Base-by-base conservation (phyloP, 768 basidiomycete species). In the Pleurotus pulmonarius region DNA sequence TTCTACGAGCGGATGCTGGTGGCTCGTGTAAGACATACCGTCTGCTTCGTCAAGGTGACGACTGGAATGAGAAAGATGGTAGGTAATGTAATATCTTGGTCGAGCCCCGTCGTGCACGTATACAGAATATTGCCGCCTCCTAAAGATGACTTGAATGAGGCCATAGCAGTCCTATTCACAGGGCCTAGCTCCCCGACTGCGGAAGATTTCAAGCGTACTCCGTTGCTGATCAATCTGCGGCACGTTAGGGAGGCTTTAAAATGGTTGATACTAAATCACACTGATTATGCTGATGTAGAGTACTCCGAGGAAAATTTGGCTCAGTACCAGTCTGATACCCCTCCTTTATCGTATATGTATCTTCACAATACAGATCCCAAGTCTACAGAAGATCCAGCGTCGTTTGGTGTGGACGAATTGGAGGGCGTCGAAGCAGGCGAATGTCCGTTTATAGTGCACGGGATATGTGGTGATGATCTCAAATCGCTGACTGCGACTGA, bases 381-480 rank as follows among this genome's bases (percentile, higher is more conserved):
- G 3, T 13, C 4, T 3, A 41, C 13, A 13, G 40, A 41, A 13
- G 16, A 13, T 4, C 40, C 40, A 4, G 40, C 40, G 16, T 3
- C 9, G 16, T 41, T 41, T 41, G 40, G 9, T 18, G 9, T 9
- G 8, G 40, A 41, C 3, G 40, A 41, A 3, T 4, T 3, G 40
- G 40, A 41, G 3, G 40, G 40, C 8, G 16, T 18, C 16, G 40
- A 41, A 9, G 8, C 49, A 15, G 69, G 67, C 3, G 29, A 38
- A 7, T 70, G 68, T 58, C 60, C 69, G 0, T 69, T 71, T 53
- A 47, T 60, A 13, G 62, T 71, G 1, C 65, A 46, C 18, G 45
- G 45, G 2, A 16, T 46, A 3, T 16, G n/a, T 18, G 45, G 45
- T 18, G 16, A 15, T 5, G n/a, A 46, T 12, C 20, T 46, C 5